Evolutionary conservation across 768 basidiomycete species (phyloP), one percentile per base, ranked within the genome.

Genomic region (Panus rudis): DNA sequence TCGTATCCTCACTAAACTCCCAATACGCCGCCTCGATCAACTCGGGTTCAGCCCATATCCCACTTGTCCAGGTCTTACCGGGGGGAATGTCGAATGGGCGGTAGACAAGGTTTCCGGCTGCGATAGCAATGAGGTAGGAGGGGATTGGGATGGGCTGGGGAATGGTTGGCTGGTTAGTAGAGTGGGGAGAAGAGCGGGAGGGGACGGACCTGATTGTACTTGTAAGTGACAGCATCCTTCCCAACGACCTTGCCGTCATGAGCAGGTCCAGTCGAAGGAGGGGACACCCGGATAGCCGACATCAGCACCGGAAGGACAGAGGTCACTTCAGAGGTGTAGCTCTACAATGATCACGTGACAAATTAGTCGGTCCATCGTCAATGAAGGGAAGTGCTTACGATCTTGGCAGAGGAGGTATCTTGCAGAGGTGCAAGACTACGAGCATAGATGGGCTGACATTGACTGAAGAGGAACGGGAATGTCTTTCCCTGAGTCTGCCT

Each of bases 1-100:
- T 17, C 2, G 90, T 91, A 56, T 96, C 91, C 48, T 85, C 80
- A 47, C 74, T 79, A 56, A 98, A 98, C 60, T 98, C 93, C 78
- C 84, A 84, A 53, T 78, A 85, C 0, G 84, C 78, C 2, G 69
- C 73, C 0, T 90, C 81, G 46, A 96, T 74, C 23, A 83, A 59
- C 52, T 84, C 79, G 0, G 92, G 92, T 63, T 97, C 92, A 1
- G 91, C 80, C 93, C 93, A 97, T 4, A 92, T 74, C 1, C 93
- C 93, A 12, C 72, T 81, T 13, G 66, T 80, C 88, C 94, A 91
- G n/a, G 68, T 56, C 51, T 76, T 82, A 14, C 80, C 85, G 26
- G 75, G 62, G 8, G 73, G 63, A 24, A 66, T 62, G 3, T 73
- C 64, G 58, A 92, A 90, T 0, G 78, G 55, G 10, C 69, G 76